phyloP scores from a whole-genome alignment of 192 early-diverging fungal species.

The Coemansia asiatica region DNA sequence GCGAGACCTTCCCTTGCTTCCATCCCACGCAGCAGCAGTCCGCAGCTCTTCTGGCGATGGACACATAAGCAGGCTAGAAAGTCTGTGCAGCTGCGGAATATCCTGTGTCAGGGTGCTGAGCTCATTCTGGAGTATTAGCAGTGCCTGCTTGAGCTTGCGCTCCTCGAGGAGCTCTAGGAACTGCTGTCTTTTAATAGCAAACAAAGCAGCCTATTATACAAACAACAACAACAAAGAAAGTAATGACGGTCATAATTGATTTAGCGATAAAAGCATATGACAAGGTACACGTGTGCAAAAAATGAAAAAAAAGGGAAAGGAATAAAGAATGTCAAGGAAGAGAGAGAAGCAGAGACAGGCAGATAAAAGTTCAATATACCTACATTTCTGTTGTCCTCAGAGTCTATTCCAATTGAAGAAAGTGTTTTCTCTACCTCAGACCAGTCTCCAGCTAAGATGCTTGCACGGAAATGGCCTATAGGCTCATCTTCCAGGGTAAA shows the following conservation, averaged over 20 bases:
- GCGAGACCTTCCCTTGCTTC: constrained; percentile 59
- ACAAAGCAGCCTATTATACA: constrained; percentile 50
- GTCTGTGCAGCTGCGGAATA: constrained; percentile 66
- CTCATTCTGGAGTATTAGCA: constrained; percentile 78
- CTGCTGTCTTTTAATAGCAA: constrained; percentile 85
- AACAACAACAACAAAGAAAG: neutral
- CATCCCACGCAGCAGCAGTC: constrained; percentile 76
- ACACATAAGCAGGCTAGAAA: constrained; percentile 58
- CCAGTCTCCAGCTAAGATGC: constrained; percentile 81
- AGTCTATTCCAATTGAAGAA: constrained; percentile 33
- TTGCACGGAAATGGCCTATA: constrained; percentile 68
- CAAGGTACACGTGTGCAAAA: constrained; percentile 3
- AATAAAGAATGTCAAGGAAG: neutral
- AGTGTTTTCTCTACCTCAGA: constrained; percentile 62
- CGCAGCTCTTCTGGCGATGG: constrained; percentile 63
- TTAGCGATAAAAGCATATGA: neutral
- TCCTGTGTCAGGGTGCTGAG: constrained; percentile 71
- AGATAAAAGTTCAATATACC: no score
- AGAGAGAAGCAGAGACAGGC: neutral
- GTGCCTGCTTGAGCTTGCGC: constrained; percentile 67
- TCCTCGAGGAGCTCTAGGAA: constrained; percentile 85
- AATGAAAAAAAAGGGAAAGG: neutral
- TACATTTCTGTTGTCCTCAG: constrained; percentile 23
- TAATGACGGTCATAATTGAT: neutral
- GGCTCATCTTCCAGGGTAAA: constrained; percentile 70